Evolutionary conservation across 2,329 filamentous ascomycete species (phyloP).

Genomic region (Botrytis porri): DNA sequence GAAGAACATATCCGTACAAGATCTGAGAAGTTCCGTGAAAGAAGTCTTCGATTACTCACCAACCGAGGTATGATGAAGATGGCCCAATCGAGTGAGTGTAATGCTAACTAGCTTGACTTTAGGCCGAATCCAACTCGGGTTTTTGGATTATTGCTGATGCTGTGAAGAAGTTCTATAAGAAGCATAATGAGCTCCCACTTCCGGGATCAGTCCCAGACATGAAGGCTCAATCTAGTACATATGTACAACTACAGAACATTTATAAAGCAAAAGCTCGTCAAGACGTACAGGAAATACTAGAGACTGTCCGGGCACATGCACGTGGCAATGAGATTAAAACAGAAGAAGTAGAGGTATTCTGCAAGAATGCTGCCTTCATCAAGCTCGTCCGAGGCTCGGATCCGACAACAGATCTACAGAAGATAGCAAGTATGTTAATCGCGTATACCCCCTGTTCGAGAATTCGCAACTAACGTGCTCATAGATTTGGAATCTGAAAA

Average conservation of each 20-base stretch:
- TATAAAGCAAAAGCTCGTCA: conserved; percentile 85
- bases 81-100: conserved; percentile 39
- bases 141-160: conserved; percentile 92
- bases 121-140: conserved; percentile 52
- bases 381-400: conserved; percentile 66
- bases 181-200: conserved; percentile 72
- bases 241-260: conserved; percentile 85
- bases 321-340: conserved; percentile 56
- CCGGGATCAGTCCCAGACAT: conserved; percentile 91
- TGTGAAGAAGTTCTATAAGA: conserved; percentile 71
- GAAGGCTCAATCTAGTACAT: conserved; percentile 90
- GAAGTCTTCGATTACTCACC: conserved; percentile 72
- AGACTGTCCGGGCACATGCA: conserved; percentile 54
- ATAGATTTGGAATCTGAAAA: conserved; percentile 54
- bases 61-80: conserved; percentile 49
- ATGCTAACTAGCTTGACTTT: conserved; percentile 9
- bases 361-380: conserved; percentile 91
- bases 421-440: conserved; percentile 31
- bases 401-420: conserved; percentile 25
- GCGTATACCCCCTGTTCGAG: background rate
- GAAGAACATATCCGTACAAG: conserved; percentile 73
- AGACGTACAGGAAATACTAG: conserved; percentile 73
- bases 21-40: conserved; percentile 65
- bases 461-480: conserved; percentile 32
- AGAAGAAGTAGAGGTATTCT: conserved; percentile 83